Base-by-base conservation (phyloP, 2,329 filamentous ascomycete species). In the Claviceps humidiphila region DNA sequence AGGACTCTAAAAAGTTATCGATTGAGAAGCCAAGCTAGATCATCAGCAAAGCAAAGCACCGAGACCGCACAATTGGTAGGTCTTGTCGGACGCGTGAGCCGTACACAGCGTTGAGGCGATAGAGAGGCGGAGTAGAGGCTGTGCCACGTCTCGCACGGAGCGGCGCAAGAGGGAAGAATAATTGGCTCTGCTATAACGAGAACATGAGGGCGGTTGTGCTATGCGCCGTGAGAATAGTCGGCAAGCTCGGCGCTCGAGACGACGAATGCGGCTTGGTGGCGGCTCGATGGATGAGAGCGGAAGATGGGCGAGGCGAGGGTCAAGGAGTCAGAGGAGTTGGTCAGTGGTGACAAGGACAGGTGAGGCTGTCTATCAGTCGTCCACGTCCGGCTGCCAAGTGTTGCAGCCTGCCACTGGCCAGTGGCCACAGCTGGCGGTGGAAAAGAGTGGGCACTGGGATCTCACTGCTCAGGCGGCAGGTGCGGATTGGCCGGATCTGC, bases 171-270 rank as follows among this genome's bases (percentile, higher is more conserved):
- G 14, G 24, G 16, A 16, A 4, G 55, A 55, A 56, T 49, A 11
- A 30, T 37, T n/a, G 39, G 57, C 57, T 64, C 61, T 63, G 62
- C 64, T 68, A 68, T 66, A 65, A 68, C 60, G 56, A 58, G 58
- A 50, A 61, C 66, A 68, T 67, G 60, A 57, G 62, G 55, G 57
- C 55, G 52, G 54, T 53, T 22, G 22, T 45, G 30, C 11, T 37
- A 13, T 47, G n/a, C 24, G 49, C 49, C 49, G 42, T 46, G 42
- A 34, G 5, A 30, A 26, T 7, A 4, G 42, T 44, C 42, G 34
- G 49, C 49, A 46, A 40, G 17, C 22, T 8, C 20, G 9, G 22
- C 50, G n/a, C 24, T 20, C 13, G 43, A 30, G 41, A 46, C 37
- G 16, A 44, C 34, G 49, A 30, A 45, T 20, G 34, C 14, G 37